Base-by-base conservation (phyloP, 1,139 yeast species). In the Debaryomyces sp. region DNA sequence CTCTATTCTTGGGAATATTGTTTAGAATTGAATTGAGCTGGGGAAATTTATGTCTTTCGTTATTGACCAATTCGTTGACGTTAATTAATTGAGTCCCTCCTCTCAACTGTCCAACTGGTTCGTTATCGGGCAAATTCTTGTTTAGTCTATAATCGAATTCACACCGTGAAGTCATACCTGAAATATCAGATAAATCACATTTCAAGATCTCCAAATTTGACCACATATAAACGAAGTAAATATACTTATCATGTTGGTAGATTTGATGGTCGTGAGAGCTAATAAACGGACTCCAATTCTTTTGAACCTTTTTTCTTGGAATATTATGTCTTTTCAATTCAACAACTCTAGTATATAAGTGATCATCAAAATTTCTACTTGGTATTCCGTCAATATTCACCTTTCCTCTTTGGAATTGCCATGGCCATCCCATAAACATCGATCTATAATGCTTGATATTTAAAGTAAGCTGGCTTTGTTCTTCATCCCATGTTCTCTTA, bases 11-110 rank as follows among this genome's bases (percentile, higher is more conserved):
- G 17, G 44, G 24, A 10, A 38, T 23, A 9, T 32, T 24, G 9
- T 26, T 26, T 8, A 43, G 4, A 63, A 60, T 13, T 12, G 47
- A 32, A 9, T 39, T 22, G 3, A 45, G 29, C 6, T 26, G 35
- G 10, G 38, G 30, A 21, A 30, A 44, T 4, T 45, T 30, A 21
- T 24, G 24, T 13, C n/a, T 15, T 21, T 30, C 26, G 35, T 8
- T n/a, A 39, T 73, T 35, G 18, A 63, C 42, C 12, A 63, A 36
- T 4, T 52, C 50, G 41, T 66, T 67, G n/a, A 68, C 34, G 43
- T 64, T 68, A 4, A 69, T 49, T 43, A 71, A 49, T 43, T 67
- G 70, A 2, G 77, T 70, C 2, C 75, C 75, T 9, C 75, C 75
- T 49, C 75, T 51, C 10, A 70, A 57, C 5, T 68, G 68, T 1